Evolutionary conservation across 1,284 basidiomycete genomes (phyloP).

Genomic region (Fistulinella staudtii): DNA sequence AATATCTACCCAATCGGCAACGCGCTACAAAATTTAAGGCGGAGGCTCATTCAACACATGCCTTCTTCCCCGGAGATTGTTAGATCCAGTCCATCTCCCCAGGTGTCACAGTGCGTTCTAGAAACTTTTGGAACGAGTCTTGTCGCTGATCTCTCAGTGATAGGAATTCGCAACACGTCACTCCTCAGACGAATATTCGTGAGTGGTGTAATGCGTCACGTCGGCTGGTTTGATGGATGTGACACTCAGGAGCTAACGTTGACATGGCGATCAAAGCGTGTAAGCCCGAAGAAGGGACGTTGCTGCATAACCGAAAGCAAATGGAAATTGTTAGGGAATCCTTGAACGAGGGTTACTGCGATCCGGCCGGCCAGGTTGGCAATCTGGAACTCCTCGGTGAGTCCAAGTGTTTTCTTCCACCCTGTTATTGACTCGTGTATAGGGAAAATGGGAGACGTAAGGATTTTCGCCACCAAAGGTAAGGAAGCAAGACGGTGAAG

Average conservation of each 20-base stretch:
- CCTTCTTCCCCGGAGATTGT: slow-evolving; percentile 21
- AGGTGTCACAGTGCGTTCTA: slow-evolving; percentile 16
- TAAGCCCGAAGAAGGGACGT: slow-evolving; percentile 60
- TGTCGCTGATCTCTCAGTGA: not conserved
- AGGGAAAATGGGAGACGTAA: slow-evolving; percentile 64
- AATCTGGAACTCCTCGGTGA: slow-evolving; percentile 62
- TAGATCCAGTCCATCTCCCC: slow-evolving; percentile 6
- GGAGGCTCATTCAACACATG: slow-evolving; percentile 27
- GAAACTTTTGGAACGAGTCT: not conserved
- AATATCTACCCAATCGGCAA: slow-evolving; percentile 13
- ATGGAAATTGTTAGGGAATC: slow-evolving; percentile 76
- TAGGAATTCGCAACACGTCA: slow-evolving; percentile 37
- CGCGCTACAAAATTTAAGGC: slow-evolving; percentile 27
- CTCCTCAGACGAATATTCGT: slow-evolving; percentile 63
- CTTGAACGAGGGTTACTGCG: slow-evolving; percentile 78
- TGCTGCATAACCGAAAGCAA: slow-evolving; percentile 60
- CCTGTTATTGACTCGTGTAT: slow-evolving; percentile 1
- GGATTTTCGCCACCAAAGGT: slow-evolving; percentile 71
- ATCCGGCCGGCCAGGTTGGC: slow-evolving; percentile 64
- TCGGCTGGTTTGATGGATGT: slow-evolving; percentile 1
- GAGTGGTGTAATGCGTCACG: slow-evolving; percentile 16
- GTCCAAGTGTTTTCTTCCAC: not conserved
- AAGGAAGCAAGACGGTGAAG: slow-evolving; percentile 1
- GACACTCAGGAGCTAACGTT: slow-evolving; percentile 56
- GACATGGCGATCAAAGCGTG: slow-evolving; percentile 78